These are phyloP conservation scores for Aspergillus quadrilineatus DNA, from an alignment of 2,329 filamentous ascomycete species.

Conservation along the genomic window DNA sequence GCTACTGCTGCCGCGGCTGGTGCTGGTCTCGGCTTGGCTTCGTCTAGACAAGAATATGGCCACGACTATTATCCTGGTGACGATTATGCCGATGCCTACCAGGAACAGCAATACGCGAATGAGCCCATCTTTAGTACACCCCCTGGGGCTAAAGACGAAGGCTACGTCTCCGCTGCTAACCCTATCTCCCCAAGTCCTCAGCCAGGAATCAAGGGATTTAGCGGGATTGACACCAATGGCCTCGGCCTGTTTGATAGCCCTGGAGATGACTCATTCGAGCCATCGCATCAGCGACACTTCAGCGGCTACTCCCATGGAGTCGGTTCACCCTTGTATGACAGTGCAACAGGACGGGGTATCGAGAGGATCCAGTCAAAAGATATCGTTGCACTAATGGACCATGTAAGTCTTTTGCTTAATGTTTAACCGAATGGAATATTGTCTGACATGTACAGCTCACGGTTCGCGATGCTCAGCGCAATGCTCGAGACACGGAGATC, in stretches of 20 bases:
- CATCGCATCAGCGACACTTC: constrained; percentile 62
- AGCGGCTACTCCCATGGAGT: constrained; percentile 93
- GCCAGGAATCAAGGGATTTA: constrained; percentile 48
- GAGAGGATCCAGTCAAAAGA: constrained; percentile 95
- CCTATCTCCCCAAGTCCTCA: constrained; percentile 55
- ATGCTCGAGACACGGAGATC: constrained; percentile 94
- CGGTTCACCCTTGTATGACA: constrained; percentile 84
- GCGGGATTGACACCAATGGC: constrained; percentile 55
- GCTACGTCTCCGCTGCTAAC: constrained; percentile 79
- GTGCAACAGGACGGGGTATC: constrained; percentile 80
- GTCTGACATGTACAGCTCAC: constrained; percentile 63
- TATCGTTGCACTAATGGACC: constrained; percentile 96
- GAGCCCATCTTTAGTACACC: constrained; percentile 48
- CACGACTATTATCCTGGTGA: constrained; percentile 59
- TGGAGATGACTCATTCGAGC: constrained; percentile 65
- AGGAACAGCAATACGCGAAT: constrained; percentile 35
- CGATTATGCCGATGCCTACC: constrained; percentile 42
- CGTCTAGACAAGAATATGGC: constrained; percentile 59
- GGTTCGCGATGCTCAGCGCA: constrained; percentile 92
- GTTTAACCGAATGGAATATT: background rate
- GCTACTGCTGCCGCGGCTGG: constrained; percentile 50
- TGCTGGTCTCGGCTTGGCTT: constrained; percentile 55
- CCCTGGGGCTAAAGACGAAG: constrained; percentile 75
- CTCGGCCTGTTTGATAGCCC: constrained; percentile 52
- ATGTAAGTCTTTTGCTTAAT: constrained; percentile 55